Evolutionary conservation across 164 flowering plant species (phyloP).

Genomic region (Dillenia suffruticosa): DNA sequence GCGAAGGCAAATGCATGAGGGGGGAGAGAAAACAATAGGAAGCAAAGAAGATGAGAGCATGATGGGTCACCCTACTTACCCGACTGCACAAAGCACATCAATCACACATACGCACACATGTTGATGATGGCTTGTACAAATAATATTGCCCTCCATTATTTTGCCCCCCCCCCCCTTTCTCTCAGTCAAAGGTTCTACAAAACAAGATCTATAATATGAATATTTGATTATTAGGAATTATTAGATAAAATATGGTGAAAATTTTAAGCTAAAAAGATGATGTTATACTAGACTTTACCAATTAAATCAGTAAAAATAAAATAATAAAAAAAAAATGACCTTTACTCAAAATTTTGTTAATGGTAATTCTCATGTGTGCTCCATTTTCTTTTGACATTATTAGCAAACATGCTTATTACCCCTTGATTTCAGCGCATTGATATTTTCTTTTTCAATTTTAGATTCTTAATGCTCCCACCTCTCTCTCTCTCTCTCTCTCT

Average conservation of each 20-base stretch:
- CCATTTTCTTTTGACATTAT: slow-evolving; percentile 1
- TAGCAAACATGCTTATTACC: slow-evolving; percentile 14
- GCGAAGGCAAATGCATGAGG: too few species aligned
- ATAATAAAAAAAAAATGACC: not conserved
- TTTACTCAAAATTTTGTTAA: not conserved
- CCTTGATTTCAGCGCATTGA: slow-evolving; percentile 7
- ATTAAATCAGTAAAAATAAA: not conserved
- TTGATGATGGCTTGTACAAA: slow-evolving; percentile 12
- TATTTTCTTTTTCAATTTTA: not conserved
- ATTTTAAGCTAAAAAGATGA: too few species aligned
- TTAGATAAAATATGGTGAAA: too few species aligned
- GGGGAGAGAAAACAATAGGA: not conserved
- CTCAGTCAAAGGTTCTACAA: too few species aligned
- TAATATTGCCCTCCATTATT: slow-evolving; percentile 13
- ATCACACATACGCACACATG: slow-evolving; percentile 8
- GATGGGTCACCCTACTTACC: slow-evolving; percentile 8
- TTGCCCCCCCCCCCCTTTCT: too few species aligned
- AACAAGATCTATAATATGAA: too few species aligned
- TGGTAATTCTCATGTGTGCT: too few species aligned
- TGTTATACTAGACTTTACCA: too few species aligned
- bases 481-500: not conserved
- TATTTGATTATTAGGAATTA: too few species aligned
- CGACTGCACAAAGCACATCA: slow-evolving; percentile 29
- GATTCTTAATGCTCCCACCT: not conserved
- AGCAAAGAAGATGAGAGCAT: slow-evolving; percentile 7